Conservation (phyloP, 2,329 filamentous ascomycete genomes). For the Colletotrichum eremochloae region DNA sequence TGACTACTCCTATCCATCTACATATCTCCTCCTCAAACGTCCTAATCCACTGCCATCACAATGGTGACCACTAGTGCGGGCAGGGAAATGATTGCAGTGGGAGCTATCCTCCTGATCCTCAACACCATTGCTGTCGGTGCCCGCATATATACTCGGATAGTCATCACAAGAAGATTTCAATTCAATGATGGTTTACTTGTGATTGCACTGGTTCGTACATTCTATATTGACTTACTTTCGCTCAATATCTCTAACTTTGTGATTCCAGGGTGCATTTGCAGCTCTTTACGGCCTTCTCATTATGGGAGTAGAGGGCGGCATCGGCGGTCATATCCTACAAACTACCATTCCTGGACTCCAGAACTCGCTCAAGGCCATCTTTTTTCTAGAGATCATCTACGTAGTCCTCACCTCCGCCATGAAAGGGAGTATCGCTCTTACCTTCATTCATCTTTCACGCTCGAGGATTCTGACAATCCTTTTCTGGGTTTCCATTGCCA, state of each 20-base stretch:
- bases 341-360: slow-evolving; percentile 7
- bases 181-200: slow-evolving; percentile 18
- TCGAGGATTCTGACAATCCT: slow-evolving; percentile 18
- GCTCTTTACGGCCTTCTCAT: slow-evolving; percentile 27
- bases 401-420: slow-evolving; percentile 36
- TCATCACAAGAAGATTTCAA: slow-evolving; percentile 4
- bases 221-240: too few relatives aligned
- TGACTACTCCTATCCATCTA: not conserved
- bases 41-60: not conserved
- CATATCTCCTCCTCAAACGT: not conserved
- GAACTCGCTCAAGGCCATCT: slow-evolving; percentile 13
- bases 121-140: slow-evolving; percentile 33
- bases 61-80: slow-evolving; percentile 18
- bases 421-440: slow-evolving; percentile 37
- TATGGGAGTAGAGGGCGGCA: slow-evolving; percentile 25
- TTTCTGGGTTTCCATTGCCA: slow-evolving; percentile 29
- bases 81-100: slow-evolving; percentile 17
- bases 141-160: slow-evolving; percentile 26
- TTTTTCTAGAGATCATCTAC: slow-evolving; percentile 36
- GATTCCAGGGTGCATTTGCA: slow-evolving; percentile 17
- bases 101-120: slow-evolving; percentile 19
- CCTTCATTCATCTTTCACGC: slow-evolving; percentile 33
- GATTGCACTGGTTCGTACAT: slow-evolving; percentile 18
- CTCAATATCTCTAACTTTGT: not conserved
- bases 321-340: slow-evolving; percentile 8